Base-by-base conservation (phyloP, 75 land plant genomes). In the Sequoiadendron giganteum region DNA sequence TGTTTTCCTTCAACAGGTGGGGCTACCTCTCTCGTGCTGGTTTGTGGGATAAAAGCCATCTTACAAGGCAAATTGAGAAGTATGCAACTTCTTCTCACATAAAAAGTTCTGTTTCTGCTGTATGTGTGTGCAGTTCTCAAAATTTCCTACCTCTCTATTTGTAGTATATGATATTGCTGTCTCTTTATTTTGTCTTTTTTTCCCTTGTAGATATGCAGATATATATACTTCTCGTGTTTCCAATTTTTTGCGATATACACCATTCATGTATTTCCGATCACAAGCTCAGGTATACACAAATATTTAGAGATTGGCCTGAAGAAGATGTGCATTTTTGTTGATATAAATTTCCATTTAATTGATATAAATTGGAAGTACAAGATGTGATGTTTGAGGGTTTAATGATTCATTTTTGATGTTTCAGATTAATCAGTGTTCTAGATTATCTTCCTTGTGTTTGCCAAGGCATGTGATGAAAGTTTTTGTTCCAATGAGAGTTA, bases 31-130 rank as follows among this genome's bases (percentile, higher is more conserved):
- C 99, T 10, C 94, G 99, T 89, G 96, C 99, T 83, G 99, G 99
- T 30, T 87, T 98, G 75, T 98, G 99, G 98, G 99, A 98, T 86
- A 98, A 98, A 85, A 98, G 99, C 90, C 99, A 98, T 83, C 89
- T 98, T 84, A 98, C 95, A 84, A 91, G 99, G 88, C 99, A 98
- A 92, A 97, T 98, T 38, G 99, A 98, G 92, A 98, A 98, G 99
- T 97, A 92, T 48, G 43, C 42, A 36, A 89, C 73, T 45, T 76
- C 2, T 83, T 45, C 10, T n/a, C 28, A 18, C 19, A 19, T 84
- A 42, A 10, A 36, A 45, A 9, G 81, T 85, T 34, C 6, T 11
- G 38, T 54, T 86, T 68, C 25, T 70, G 30, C 45, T 61, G 30
- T 47, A 47, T 32, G 34, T 86, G 14, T 81, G 16, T 76, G 18